phyloP scores from a whole-genome alignment of 2,329 filamentous ascomycete species.

The Microdochium bolleyi region DNA sequence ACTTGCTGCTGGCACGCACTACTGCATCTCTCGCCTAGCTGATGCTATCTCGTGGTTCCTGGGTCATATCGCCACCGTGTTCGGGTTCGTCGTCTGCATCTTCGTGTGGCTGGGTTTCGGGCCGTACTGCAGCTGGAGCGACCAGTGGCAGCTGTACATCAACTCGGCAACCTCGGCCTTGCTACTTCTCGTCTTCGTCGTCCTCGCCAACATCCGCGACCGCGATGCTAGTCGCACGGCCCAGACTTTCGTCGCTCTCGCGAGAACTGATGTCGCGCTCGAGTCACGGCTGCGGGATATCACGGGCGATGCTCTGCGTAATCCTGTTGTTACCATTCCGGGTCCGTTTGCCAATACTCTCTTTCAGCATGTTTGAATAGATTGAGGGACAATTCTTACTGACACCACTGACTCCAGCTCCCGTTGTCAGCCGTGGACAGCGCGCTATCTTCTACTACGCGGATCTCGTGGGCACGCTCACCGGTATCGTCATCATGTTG shows the following conservation, averaged over 20 bases:
- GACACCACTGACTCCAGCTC: conserved; percentile 2
- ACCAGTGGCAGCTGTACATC: conserved; percentile 31
- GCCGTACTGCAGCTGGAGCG: conserved; percentile 15
- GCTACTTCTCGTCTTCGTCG: conserved; percentile 29
- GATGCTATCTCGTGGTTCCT: neutral
- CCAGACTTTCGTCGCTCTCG: conserved; percentile 21
- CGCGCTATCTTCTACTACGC: conserved; percentile 31
- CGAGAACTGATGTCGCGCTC: conserved; percentile 23
- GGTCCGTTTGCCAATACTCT: no score
- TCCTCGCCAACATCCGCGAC: conserved; percentile 28
- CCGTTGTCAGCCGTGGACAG: conserved; percentile 22
- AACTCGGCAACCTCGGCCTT: conserved; percentile 34
- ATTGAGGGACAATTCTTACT: no score
- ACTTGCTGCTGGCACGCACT: neutral
- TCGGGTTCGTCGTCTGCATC: conserved; percentile 25
- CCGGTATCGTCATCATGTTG: conserved; percentile 28
- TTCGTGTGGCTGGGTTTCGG: conserved; percentile 24
- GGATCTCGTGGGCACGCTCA: conserved; percentile 30
- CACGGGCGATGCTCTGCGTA: conserved; percentile 21
- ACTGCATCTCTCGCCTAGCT: neutral
- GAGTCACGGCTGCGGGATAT: conserved; percentile 23
- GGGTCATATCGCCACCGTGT: neutral
- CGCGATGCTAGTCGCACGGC: conserved; percentile 23
- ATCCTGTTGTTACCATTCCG: conserved; percentile 21
- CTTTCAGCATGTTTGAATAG: neutral